phyloP scores from a whole-genome alignment of 2,329 filamentous ascomycete species.

The Chaetomium olivaceum region DNA sequence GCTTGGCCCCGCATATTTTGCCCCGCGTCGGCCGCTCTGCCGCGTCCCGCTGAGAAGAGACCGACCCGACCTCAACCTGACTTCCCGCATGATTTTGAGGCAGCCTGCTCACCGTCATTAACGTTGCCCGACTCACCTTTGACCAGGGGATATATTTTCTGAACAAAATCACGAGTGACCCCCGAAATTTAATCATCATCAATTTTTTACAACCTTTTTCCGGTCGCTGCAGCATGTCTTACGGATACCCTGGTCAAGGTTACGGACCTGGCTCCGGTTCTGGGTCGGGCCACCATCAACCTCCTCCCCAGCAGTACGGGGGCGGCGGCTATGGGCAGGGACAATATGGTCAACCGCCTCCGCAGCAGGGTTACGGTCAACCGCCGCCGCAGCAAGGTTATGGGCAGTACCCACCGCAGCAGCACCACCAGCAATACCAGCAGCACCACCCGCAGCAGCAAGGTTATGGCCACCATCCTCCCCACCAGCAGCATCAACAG shows the following conservation, averaged over 20 bases:
- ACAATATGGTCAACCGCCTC: conserved; percentile 19
- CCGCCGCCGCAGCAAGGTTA: conserved; percentile 24
- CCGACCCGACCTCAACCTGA: background rate
- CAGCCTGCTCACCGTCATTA: background rate
- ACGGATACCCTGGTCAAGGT: conserved; percentile 32
- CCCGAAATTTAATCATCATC: background rate
- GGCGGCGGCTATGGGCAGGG: conserved; percentile 28
- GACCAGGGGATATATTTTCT: background rate
- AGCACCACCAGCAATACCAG: conserved; percentile 10
- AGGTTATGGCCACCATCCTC: background rate
- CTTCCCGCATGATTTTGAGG: background rate
- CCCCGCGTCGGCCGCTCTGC: background rate
- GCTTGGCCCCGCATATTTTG: background rate
- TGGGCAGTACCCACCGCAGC: conserved; percentile 23
- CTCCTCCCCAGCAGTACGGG: conserved; percentile 21
- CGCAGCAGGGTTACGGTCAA: conserved; percentile 21
- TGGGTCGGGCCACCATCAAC: conserved; percentile 19
- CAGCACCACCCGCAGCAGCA: conserved; percentile 16
- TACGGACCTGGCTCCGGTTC: conserved; percentile 24
- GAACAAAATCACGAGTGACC: background rate
- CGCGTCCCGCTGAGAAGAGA: background rate
- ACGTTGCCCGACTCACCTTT: background rate
- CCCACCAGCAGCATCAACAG: conserved; percentile 18
- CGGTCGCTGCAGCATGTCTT: conserved; percentile 25
- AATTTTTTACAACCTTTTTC: background rate